phyloP scores from a whole-genome alignment of 495 filamentous ascomycete genomes.

The Penicillium desertorum region DNA sequence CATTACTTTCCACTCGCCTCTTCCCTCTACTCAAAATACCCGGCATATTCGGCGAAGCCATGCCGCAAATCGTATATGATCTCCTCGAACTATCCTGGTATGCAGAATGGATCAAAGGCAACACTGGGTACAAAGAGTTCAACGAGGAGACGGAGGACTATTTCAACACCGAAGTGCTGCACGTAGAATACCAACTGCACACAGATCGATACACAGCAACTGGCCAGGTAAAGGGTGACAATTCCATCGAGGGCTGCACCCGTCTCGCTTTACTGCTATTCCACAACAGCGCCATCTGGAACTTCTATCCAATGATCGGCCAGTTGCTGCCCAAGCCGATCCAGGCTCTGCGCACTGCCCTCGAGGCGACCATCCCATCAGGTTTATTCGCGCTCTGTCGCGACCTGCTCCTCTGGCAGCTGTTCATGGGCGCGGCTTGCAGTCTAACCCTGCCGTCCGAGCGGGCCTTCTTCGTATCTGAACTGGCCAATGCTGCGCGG shows the following conservation, averaged over 20 bases:
- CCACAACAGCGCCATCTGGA: slow-evolving; percentile 50
- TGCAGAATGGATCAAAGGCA: slow-evolving; percentile 44
- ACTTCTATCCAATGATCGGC: slow-evolving; percentile 44
- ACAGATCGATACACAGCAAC: slow-evolving; percentile 57
- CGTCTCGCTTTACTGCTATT: slow-evolving; percentile 46
- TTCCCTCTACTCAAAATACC: slow-evolving; percentile 40
- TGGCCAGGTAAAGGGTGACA: slow-evolving; percentile 57
- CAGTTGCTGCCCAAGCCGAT: slow-evolving; percentile 44
- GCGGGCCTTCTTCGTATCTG: slow-evolving; percentile 39
- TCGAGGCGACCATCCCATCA: slow-evolving; percentile 38
- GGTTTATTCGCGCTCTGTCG: slow-evolving; percentile 40
- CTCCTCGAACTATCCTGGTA: slow-evolving; percentile 44
- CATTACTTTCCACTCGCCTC: slow-evolving; percentile 37
- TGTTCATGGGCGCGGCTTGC: slow-evolving; percentile 43
- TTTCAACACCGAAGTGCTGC: slow-evolving; percentile 49
- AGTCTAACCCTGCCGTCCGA: slow-evolving; percentile 32
- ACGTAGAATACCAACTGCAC: slow-evolving; percentile 45
- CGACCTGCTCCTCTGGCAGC: slow-evolving; percentile 44
- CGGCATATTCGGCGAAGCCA: slow-evolving; percentile 39
- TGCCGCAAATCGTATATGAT: slow-evolving; percentile 40
- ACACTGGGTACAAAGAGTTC: slow-evolving; percentile 34
- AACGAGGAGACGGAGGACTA: slow-evolving; percentile 45
- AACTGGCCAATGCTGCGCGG: slow-evolving; percentile 34
- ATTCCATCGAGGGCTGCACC: slow-evolving; percentile 45
- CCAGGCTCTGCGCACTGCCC: slow-evolving; percentile 37